Evolutionary conservation across 192 early-diverging fungal genomes (phyloP).

Genomic region (Gonapodya sp.): DNA sequence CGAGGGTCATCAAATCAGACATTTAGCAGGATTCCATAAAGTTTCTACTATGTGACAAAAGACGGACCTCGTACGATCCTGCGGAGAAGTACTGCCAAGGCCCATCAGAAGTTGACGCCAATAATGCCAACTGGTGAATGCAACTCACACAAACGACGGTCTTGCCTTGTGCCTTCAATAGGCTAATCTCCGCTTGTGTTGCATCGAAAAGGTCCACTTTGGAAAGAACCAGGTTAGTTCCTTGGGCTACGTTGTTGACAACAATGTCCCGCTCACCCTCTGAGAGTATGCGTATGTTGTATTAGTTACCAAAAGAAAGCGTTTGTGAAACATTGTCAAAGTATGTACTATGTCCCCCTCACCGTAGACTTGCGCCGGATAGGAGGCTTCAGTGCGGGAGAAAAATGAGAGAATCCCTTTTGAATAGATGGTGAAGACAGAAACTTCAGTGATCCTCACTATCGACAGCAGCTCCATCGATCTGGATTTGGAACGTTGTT

Average conservation of each 20-base stretch:
- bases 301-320: too few species aligned
- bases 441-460: not conserved
- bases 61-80: not conserved
- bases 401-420: not conserved
- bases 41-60: too few species aligned
- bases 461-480: not conserved
- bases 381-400: not conserved
- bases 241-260: too few species aligned
- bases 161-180: not conserved
- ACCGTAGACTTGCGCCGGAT: not conserved
- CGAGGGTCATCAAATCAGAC: too few species aligned
- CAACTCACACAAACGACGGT: not conserved
- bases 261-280: too few species aligned
- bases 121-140: not conserved
- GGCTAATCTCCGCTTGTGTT: not conserved
- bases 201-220: not conserved
- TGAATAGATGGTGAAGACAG: not conserved
- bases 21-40: too few species aligned
- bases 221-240: not conserved
- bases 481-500: not conserved
- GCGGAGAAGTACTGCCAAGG: not conserved
- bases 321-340: too few species aligned
- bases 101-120: not conserved
- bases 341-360: too few species aligned
- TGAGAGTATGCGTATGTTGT: too few species aligned